A percentile compares a stretch with the other conserved stretches of the same genome.
These are phyloP conservation scores for Rhypophila decipiens DNA, from an alignment of 495 filamentous ascomycete genomes.

Conservation along the genomic window DNA sequence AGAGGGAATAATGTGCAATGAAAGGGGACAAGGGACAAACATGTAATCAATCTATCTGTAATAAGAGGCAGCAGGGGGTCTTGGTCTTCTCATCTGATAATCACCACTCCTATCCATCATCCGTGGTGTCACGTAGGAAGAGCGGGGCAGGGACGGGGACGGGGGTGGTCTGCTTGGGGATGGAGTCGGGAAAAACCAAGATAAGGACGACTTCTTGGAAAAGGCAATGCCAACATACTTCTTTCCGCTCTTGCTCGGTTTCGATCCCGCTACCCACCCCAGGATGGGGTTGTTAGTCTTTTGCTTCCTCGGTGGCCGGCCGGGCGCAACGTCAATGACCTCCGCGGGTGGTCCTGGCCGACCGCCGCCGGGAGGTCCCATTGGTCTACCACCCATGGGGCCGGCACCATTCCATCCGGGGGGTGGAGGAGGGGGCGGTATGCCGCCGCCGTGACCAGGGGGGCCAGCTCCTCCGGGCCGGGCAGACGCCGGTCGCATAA, in stretches of 20 bases:
- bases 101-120: too few species aligned
- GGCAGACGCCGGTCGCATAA: slow-evolving; percentile 11
- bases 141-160: too few species aligned
- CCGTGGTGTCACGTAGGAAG: too few species aligned
- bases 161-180: slow-evolving; percentile 8
- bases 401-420: not conserved
- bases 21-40: too few species aligned
- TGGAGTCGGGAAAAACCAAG: too few species aligned
- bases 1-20: too few species aligned
- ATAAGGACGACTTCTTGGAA: too few species aligned
- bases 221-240: slow-evolving; percentile 1
- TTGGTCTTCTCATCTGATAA: too few species aligned
- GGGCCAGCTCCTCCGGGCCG: slow-evolving; percentile 9
- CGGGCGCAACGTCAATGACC: slow-evolving; percentile 10
- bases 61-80: too few species aligned
- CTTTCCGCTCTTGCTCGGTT: slow-evolving; percentile 1
- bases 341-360: not conserved
- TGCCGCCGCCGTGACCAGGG: not conserved
- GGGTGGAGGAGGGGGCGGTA: slow-evolving; percentile 13
- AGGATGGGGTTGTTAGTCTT: slow-evolving; percentile 1
- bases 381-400: not conserved
- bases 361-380: not conserved
- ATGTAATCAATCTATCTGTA: too few species aligned
- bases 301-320: slow-evolving; percentile 6
- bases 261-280: not conserved